Conservation (phyloP, 140 eudicot species). For the Anethum foeniculum region DNA sequence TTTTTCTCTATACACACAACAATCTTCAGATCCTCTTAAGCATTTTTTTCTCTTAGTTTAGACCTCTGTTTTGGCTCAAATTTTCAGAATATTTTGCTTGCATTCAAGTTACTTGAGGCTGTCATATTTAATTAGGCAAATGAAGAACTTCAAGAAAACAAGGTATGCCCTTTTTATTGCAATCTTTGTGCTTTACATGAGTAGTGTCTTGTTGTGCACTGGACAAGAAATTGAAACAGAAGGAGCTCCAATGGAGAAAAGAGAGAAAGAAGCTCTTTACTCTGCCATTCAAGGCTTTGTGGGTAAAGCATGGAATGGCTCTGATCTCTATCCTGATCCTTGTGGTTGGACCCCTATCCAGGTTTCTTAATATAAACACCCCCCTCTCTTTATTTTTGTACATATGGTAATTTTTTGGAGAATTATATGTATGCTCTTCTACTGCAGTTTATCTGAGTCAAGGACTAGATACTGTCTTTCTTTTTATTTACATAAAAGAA, state of each 20-base stretch:
- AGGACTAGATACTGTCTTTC: neutral
- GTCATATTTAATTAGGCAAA: neutral
- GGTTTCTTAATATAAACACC: constrained; percentile 23
- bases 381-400: neutral
- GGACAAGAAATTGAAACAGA: constrained; percentile 35
- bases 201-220: constrained; percentile 22
- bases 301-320: constrained; percentile 91
- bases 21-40: neutral
- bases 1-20: constrained; percentile 1
- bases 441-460: neutral
- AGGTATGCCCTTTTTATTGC: constrained; percentile 17
- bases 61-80: neutral
- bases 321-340: constrained; percentile 98
- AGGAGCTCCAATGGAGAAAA: constrained; percentile 66
- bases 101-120: neutral
- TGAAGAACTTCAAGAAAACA: constrained; percentile 12
- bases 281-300: constrained; percentile 79
- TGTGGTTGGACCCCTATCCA: constrained; percentile 99
- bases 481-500: neutral
- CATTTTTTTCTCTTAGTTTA: neutral
- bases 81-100: neutral
- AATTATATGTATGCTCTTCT: neutral
- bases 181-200: constrained; percentile 23
- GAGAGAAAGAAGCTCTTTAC: constrained; percentile 68
- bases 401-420: neutral